Evolutionary conservation across 2,329 filamentous ascomycete species (phyloP).

Genomic region (Xylaria sp.): DNA sequence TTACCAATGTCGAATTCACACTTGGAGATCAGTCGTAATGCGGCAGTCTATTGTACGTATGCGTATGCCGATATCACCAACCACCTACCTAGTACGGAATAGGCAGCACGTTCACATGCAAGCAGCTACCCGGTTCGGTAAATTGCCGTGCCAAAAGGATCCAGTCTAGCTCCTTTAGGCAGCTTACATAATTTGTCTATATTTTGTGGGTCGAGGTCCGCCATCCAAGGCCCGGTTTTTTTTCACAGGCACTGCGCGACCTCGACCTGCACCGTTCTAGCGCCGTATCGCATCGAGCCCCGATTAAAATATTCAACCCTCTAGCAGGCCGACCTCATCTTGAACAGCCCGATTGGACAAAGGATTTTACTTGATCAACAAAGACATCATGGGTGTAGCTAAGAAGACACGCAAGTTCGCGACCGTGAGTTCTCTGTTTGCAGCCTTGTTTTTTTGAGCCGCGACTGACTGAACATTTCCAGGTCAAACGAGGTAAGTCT

Average conservation of each 20-base stretch:
- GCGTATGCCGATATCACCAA: no score
- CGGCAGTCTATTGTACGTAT: no score
- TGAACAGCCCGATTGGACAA: background rate
- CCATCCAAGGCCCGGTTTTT: background rate
- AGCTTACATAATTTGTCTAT: background rate
- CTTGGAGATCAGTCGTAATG: no score
- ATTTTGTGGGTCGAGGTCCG: background rate
- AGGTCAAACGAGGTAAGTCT: conserved; percentile 30
- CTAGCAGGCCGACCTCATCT: background rate
- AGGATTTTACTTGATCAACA: background rate
- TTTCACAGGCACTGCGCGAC: background rate
- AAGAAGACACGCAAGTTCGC: conserved; percentile 21
- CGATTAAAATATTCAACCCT: background rate
- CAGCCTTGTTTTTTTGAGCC: conserved; percentile 25
- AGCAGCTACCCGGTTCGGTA: background rate
- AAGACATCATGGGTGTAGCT: conserved; percentile 14
- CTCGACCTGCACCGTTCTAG: background rate
- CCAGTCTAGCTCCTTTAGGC: background rate
- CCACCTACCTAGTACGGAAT: no score
- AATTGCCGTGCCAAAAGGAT: background rate
- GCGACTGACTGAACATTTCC: conserved; percentile 10
- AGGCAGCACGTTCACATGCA: no score
- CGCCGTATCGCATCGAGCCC: background rate
- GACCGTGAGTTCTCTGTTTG: conserved; percentile 9
- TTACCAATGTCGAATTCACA: no score